A percentile compares a stretch with the other conserved stretches of the same genome.
Conservation (phyloP, 371 early-diverging fungal species). For the Mortierella sp. region DNA sequence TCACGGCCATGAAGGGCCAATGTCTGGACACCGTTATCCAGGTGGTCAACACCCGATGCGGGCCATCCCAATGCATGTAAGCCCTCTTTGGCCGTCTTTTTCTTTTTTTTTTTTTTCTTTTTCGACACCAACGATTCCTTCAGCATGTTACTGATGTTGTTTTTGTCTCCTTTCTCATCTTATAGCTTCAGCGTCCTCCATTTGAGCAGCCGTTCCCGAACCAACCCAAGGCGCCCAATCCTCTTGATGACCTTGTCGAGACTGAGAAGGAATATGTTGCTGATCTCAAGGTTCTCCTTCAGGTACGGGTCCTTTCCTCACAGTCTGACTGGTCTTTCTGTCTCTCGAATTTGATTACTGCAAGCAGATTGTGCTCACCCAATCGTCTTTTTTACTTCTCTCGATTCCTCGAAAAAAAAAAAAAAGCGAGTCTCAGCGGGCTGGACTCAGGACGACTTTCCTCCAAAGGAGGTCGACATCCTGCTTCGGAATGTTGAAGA, state of each 20-base stretch:
- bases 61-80: slow-evolving; percentile 43
- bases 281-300: slow-evolving; percentile 47
- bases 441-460: slow-evolving; percentile 51
- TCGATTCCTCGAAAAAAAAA: background rate
- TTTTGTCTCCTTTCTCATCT: background rate
- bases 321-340: background rate
- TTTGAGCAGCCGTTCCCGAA: slow-evolving; percentile 35
- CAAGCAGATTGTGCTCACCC: too few species aligned
- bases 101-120: background rate
- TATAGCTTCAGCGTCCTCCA: slow-evolving; percentile 44
- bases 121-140: background rate
- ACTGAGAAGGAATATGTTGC: slow-evolving; percentile 51
- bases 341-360: background rate
- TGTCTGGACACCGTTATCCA: slow-evolving; percentile 18
- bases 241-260: slow-evolving; percentile 46
- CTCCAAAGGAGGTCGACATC: slow-evolving; percentile 50
- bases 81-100: background rate
- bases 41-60: slow-evolving; percentile 39
- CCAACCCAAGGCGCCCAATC: slow-evolving; percentile 45
- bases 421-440: slow-evolving; percentile 50
- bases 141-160: background rate
- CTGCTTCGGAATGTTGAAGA: slow-evolving; percentile 49
- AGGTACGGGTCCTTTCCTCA: slow-evolving; percentile 23
- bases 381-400: background rate
- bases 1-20: slow-evolving; percentile 23